These are phyloP conservation scores for Penicillium aurantiogriseum DNA, from an alignment of 2,329 filamentous ascomycete species.

Conservation along the genomic window DNA sequence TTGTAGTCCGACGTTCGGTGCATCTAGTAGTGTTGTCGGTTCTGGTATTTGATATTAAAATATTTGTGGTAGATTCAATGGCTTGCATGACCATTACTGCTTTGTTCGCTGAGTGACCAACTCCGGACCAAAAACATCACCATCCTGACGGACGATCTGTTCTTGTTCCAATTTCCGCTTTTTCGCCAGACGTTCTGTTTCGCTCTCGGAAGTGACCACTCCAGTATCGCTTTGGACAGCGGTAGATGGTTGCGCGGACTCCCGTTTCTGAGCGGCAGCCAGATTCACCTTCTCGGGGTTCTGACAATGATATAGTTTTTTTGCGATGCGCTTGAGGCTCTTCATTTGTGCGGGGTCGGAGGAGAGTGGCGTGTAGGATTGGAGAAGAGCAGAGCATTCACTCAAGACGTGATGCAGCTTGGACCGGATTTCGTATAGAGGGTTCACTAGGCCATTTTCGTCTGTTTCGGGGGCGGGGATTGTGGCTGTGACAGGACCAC, in stretches of 20 bases:
- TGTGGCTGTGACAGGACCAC: conserved; percentile 20
- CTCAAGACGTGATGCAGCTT: conserved; percentile 41
- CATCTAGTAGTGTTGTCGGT: not conserved
- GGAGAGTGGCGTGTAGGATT: conserved; percentile 40
- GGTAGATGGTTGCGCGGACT: conserved; percentile 31
- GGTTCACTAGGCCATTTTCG: conserved; percentile 16
- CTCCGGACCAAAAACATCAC: conserved; percentile 40
- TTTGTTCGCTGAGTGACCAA: conserved; percentile 36
- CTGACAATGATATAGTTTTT: conserved; percentile 50
- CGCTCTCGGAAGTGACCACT: conserved; percentile 34
- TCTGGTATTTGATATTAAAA: not conserved
- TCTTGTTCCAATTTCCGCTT: conserved; percentile 40
- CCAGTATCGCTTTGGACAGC: conserved; percentile 20
- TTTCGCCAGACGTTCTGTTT: conserved; percentile 40
- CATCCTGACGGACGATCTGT: conserved; percentile 20
- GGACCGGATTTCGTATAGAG: conserved; percentile 33
- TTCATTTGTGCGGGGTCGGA: conserved; percentile 43
- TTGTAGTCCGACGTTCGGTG: not conserved
- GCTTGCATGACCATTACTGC: conserved; percentile 7
- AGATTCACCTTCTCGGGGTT: conserved; percentile 49
- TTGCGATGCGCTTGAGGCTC: conserved; percentile 47
- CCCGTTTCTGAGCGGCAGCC: conserved; percentile 42
- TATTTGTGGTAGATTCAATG: not conserved
- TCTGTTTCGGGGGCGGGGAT: conserved; percentile 7
- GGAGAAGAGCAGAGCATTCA: conserved; percentile 41